These are phyloP conservation scores for Chamaenerion angustifolium DNA, from an alignment of 345 rosid genomes.

Conservation along the genomic window DNA sequence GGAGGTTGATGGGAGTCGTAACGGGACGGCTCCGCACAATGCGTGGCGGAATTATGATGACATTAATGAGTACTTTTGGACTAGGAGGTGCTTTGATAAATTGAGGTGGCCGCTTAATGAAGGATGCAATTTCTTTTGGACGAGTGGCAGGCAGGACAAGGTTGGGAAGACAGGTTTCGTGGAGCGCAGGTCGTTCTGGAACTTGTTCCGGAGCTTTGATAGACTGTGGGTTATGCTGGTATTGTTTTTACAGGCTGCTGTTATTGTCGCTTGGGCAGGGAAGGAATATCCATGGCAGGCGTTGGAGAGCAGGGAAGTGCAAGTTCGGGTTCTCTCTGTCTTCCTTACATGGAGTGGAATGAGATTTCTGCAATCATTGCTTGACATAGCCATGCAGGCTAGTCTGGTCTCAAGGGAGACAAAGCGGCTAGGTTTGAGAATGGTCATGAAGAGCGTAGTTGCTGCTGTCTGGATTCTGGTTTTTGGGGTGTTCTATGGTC, in stretches of 20 bases:
- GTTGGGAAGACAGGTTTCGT: conserved; percentile 97
- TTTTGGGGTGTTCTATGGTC: conserved; percentile 47
- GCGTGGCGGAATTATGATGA: conserved; percentile 96
- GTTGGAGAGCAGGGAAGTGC: conserved; percentile 30
- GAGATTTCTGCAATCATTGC: conserved; percentile 67
- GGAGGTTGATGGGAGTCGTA: conserved; percentile 74
- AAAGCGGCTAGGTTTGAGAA: conserved; percentile 48
- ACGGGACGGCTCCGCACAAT: conserved; percentile 87
- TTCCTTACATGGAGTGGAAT: conserved; percentile 81
- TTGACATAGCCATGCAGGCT: conserved; percentile 54
- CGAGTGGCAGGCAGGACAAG: conserved; percentile 33
- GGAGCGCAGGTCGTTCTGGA: conserved; percentile 90
- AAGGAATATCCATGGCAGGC: conserved; percentile 52
- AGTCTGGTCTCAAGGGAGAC: conserved; percentile 74
- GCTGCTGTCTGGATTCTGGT: conserved; percentile 59
- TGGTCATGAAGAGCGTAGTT: conserved; percentile 58
- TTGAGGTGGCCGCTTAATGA: conserved; percentile 80
- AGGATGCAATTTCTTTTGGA: conserved; percentile 61
- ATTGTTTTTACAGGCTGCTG: conserved; percentile 63
- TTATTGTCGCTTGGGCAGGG: conserved; percentile 61
- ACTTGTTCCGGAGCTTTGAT: conserved; percentile 74
- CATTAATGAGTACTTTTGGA: conserved; percentile 93
- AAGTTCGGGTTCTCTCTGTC: conserved; percentile 55
- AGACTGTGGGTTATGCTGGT: conserved; percentile 76
- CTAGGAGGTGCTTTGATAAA: conserved; percentile 67